Evolutionary conservation across 2,329 filamentous ascomycete genomes (phyloP).

Genomic region (Penicillium palitans): DNA sequence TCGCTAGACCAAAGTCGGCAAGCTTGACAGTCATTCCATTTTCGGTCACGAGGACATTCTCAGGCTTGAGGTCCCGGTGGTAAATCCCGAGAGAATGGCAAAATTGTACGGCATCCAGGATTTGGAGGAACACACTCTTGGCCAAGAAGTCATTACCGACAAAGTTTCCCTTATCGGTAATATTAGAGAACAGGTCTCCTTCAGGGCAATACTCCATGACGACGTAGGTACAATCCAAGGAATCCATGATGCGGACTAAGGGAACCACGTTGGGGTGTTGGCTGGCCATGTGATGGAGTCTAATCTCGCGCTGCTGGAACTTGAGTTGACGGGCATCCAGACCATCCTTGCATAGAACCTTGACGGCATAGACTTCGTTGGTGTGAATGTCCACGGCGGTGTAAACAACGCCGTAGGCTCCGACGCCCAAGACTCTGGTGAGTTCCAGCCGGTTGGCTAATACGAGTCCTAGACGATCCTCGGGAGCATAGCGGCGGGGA

Average conservation of each 20-base stretch:
- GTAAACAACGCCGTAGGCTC: constrained; percentile 96
- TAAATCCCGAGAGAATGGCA: constrained; percentile 94
- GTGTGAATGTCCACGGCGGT: constrained; percentile 80
- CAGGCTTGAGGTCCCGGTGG: constrained; percentile 95
- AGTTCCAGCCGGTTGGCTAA: constrained; percentile 82
- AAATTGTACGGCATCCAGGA: constrained; percentile 92
- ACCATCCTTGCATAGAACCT: constrained; percentile 92
- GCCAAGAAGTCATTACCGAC: constrained; percentile 87
- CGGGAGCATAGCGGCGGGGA: constrained; percentile 62
- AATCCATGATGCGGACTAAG: constrained; percentile 89
- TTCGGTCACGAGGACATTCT: constrained; percentile 94
- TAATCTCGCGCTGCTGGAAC: constrained; percentile 92
- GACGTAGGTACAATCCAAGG: constrained; percentile 89
- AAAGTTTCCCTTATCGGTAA: constrained; percentile 91
- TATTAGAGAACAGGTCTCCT: constrained; percentile 95
- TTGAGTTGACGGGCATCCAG: constrained; percentile 82
- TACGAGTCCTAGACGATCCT: constrained; percentile 82
- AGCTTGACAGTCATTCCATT: constrained; percentile 88
- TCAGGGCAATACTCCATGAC: constrained; percentile 96
- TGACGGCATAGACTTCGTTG: constrained; percentile 84
- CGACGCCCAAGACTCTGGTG: constrained; percentile 81
- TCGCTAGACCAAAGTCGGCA: constrained; percentile 95
- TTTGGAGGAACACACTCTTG: constrained; percentile 87
- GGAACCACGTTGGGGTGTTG: constrained; percentile 91
- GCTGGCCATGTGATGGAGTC: constrained; percentile 84